These are phyloP conservation scores for Penicillium sp. DNA, from an alignment of 2,329 filamentous ascomycete species.

Conservation along the genomic window DNA sequence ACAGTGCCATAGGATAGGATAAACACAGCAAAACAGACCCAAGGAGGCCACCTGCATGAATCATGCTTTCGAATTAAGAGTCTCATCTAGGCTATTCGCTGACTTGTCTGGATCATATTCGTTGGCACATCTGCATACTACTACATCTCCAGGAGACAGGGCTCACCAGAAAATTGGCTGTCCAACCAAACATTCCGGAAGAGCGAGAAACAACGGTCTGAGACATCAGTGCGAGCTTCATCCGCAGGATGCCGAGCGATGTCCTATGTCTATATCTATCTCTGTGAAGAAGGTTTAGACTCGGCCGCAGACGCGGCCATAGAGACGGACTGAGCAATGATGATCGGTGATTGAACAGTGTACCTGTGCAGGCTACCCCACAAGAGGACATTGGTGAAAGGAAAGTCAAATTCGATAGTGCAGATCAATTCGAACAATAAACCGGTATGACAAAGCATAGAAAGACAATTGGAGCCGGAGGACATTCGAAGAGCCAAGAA, in stretches of 20 bases:
- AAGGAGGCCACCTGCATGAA: conserved; percentile 5
- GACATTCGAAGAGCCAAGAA: conserved; percentile 2
- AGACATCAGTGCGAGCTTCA: conserved; percentile 10
- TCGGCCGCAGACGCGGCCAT: neutral
- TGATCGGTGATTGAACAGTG: neutral
- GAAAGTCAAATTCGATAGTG: conserved; percentile 6
- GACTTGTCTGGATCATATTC: neutral
- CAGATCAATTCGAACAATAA: conserved; percentile 5
- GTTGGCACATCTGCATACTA: conserved; percentile 17
- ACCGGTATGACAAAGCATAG: neutral
- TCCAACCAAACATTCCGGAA: conserved; percentile 1
- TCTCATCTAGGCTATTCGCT: neutral
- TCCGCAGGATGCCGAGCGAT: conserved; percentile 10
- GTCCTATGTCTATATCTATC: neutral
- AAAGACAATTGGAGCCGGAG: neutral
- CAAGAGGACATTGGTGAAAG: neutral
- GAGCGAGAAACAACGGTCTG: conserved; percentile 4
- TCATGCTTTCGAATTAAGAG: neutral
- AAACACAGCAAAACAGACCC: neutral
- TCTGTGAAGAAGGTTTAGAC: neutral
- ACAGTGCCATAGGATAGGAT: neutral
- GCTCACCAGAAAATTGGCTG: neutral
- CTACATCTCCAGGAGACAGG: conserved; percentile 1
- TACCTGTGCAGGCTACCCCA: neutral
- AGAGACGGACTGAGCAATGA: conserved; percentile 6